Conservation (phyloP, 495 filamentous ascomycete genomes). For the Durotheca rogersii region DNA sequence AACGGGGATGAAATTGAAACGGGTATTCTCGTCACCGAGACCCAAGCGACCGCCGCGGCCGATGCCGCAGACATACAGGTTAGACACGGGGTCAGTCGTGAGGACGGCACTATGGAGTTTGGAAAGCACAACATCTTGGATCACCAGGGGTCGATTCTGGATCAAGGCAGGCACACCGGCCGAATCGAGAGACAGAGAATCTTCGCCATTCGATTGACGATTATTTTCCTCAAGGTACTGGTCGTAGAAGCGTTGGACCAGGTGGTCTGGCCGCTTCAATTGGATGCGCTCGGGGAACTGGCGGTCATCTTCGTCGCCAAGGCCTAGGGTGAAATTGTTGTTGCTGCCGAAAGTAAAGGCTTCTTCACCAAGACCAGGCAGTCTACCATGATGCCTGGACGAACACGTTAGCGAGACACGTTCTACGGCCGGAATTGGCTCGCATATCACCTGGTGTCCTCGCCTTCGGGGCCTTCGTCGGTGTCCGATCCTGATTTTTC, state of each 20-base stretch:
- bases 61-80: slow-evolving; percentile 91
- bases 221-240: slow-evolving; percentile 53
- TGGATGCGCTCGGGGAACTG: slow-evolving; percentile 84
- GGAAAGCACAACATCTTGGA: slow-evolving; percentile 78
- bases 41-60: slow-evolving; percentile 88
- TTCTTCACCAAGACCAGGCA: slow-evolving; percentile 67
- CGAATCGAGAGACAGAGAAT: slow-evolving; percentile 36
- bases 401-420: slow-evolving; percentile 8
- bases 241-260: slow-evolving; percentile 67
- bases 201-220: slow-evolving; percentile 23
- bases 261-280: slow-evolving; percentile 75
- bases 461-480: slow-evolving; percentile 34
- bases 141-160: slow-evolving; percentile 64
- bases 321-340: slow-evolving; percentile 87
- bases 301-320: slow-evolving; percentile 89
- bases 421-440: neutral
- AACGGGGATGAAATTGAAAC: slow-evolving; percentile 79
- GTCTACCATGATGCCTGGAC: slow-evolving; percentile 26
- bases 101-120: slow-evolving; percentile 91
- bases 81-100: slow-evolving; percentile 85
- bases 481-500: slow-evolving; percentile 46
- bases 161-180: slow-evolving; percentile 66
- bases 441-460: slow-evolving; percentile 27
- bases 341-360: slow-evolving; percentile 92
- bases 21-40: slow-evolving; percentile 83